Evolutionary conservation across 352 stramenopile species (phyloP).

Genomic region (Phytophthora gonapodyides): DNA sequence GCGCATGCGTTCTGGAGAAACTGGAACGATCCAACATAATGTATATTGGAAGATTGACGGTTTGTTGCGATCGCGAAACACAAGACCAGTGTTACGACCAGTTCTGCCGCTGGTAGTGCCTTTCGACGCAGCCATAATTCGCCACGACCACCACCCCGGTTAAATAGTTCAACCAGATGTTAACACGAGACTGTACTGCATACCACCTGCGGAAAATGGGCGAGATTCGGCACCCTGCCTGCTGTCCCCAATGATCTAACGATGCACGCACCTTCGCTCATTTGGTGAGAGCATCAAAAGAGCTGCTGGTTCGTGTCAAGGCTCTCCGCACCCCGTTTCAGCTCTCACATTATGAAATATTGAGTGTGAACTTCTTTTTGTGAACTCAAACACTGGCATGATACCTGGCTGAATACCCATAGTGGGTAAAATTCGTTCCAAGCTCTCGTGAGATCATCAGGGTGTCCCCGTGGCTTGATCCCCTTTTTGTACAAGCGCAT

Average conservation of each 20-base stretch:
- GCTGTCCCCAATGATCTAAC: background rate
- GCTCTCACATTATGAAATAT: no score
- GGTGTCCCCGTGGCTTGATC: no score
- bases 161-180: conserved; percentile 23
- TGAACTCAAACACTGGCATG: no score
- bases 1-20: no score
- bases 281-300: background rate
- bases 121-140: conserved; percentile 3
- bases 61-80: no score
- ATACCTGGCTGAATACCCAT: no score
- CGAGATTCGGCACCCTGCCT: background rate
- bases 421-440: no score
- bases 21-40: no score
- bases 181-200: conserved; percentile 30
- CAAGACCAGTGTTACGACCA: background rate
- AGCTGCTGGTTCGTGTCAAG: background rate
- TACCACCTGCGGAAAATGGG: conserved; percentile 4
- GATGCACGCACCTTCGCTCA: background rate
- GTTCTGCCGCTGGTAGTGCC: conserved; percentile 20
- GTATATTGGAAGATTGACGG: no score
- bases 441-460: no score
- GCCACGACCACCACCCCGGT: conserved; percentile 31
- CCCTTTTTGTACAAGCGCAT: no score
- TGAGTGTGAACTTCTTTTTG: no score
- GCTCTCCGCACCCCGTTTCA: background rate